Evolutionary conservation across 192 early-diverging fungal species (phyloP), one percentile per base, ranked within the genome.

Genomic region (Gorgonomyces haynaldii): DNA sequence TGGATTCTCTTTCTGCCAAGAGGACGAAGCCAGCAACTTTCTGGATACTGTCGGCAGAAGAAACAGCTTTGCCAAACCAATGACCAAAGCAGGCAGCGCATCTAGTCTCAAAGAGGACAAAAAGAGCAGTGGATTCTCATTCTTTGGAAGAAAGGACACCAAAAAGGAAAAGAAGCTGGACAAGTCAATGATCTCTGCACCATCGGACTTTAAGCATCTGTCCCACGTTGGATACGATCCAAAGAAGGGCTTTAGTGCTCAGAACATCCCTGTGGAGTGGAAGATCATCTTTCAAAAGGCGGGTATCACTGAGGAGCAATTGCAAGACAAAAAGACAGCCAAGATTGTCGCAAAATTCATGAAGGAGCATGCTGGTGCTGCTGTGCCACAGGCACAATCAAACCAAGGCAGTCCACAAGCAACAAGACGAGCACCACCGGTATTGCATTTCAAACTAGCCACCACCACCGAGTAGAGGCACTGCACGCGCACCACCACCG

Each of bases 201-300:
- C 73, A 1, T 39, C 60, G 2, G 53, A 69, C 23, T 76, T 76
- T 42, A 37, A 70, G 60, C 58, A 56, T 23, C 57, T 57, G 3
- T 23, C 39, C 16, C 38, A 42, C 16, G 73, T 76, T 26, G 73
- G 73, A 12, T 76, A 64, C 53, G 62, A 61, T 43, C 45, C 47
- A n/a, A 38, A 59, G 12, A 56, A 53, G 0, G 73, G 73, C 4
- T 76, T 76, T 45, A 69, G 50, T 28, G 62, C 57, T 17, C 54
- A 67, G 29, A 69, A 72, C 43, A 70, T 76, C 45, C 73, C 73
- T 5, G 35, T 61, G 48, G 72, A 71, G 37, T 74, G 73, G 73
- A 69, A 72, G 42, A 53, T 53, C 9, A 65, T 76, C 30, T 76
- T 76, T 40, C 52, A 50, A 1, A 76, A 72, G 34, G 73, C 73